Conservation (phyloP, 331 rosid species). For the Spiraea crenata region DNA sequence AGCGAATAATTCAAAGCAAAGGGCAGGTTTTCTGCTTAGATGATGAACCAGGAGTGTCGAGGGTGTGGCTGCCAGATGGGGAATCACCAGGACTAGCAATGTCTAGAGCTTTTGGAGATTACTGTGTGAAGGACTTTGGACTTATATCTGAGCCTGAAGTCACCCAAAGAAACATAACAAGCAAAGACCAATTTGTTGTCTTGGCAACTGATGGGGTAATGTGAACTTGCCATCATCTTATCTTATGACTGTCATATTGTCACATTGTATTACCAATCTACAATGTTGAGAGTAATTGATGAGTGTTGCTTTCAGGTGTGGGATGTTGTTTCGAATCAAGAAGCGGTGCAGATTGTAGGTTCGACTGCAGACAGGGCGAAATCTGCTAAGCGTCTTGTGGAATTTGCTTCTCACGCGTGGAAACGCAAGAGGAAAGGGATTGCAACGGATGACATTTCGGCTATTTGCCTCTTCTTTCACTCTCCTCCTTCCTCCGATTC, state of each 20-base stretch:
- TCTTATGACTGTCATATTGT: too few species aligned
- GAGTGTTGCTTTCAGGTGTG: constrained; percentile 55
- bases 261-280: too few species aligned
- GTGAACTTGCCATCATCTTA: not conserved
- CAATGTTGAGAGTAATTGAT: too few species aligned
- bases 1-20: constrained; percentile 73
- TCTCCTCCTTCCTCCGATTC: constrained; percentile 35
- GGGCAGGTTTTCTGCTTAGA: constrained; percentile 77
- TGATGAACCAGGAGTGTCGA: constrained; percentile 86
- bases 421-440: constrained; percentile 76
- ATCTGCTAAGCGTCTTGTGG: constrained; percentile 65
- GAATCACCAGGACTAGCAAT: constrained; percentile 92
- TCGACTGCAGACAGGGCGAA: constrained; percentile 57
- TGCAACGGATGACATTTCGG: constrained; percentile 91
- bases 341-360: constrained; percentile 72
- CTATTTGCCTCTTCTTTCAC: constrained; percentile 88
- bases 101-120: constrained; percentile 97
- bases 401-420: constrained; percentile 74
- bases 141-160: constrained; percentile 92
- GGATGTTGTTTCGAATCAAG: constrained; percentile 92
- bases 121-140: constrained; percentile 79
- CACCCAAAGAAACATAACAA: constrained; percentile 61
- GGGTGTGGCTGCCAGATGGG: constrained; percentile 82
- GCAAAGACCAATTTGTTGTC: constrained; percentile 72
- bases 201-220: constrained; percentile 96